Evolutionary conservation across 371 early-diverging fungal genomes (phyloP).

Genomic region (Blakeslea trispora): DNA sequence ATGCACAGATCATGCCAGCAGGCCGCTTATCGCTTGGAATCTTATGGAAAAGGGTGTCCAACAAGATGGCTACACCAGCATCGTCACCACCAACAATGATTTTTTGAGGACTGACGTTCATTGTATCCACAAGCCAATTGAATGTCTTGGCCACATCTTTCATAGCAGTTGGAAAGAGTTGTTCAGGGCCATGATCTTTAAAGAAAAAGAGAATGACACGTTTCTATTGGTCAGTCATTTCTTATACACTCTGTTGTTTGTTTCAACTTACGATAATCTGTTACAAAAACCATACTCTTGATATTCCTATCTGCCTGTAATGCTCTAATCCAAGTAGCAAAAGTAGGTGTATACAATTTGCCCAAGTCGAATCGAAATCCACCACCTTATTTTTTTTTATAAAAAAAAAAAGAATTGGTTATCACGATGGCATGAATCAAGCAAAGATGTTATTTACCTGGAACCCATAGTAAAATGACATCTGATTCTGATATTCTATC

Average conservation of each 20-base stretch:
- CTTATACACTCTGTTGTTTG: too few species aligned
- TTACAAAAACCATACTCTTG: slow-evolving; percentile 42
- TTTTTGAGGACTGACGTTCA: slow-evolving; percentile 25
- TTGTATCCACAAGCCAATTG: slow-evolving; percentile 30
- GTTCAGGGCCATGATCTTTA: slow-evolving; percentile 30
- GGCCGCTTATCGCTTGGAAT: slow-evolving; percentile 22
- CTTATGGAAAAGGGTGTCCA: slow-evolving; percentile 35
- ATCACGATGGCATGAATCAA: too few species aligned
- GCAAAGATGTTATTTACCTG: slow-evolving; percentile 31
- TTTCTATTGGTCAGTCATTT: too few species aligned
- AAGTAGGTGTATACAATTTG: slow-evolving; percentile 34
- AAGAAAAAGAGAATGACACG: too few species aligned
- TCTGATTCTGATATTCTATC: slow-evolving; percentile 36
- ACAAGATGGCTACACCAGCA: slow-evolving; percentile 38
- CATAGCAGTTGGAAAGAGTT: slow-evolving; percentile 35
- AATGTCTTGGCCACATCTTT: slow-evolving; percentile 34
- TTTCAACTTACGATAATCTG: slow-evolving; percentile 40
- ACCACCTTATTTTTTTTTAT: slow-evolving; percentile 33
- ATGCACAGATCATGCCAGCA: slow-evolving; percentile 37
- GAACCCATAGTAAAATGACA: slow-evolving; percentile 45
- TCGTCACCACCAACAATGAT: slow-evolving; percentile 39
- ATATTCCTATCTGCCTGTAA: slow-evolving; percentile 41
- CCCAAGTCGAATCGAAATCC: slow-evolving; percentile 45
- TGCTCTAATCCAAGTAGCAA: slow-evolving; percentile 37
- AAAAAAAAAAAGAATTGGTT: background rate